phyloP scores from a whole-genome alignment of 179 eudicot species.

The Beta macrorhiza region DNA sequence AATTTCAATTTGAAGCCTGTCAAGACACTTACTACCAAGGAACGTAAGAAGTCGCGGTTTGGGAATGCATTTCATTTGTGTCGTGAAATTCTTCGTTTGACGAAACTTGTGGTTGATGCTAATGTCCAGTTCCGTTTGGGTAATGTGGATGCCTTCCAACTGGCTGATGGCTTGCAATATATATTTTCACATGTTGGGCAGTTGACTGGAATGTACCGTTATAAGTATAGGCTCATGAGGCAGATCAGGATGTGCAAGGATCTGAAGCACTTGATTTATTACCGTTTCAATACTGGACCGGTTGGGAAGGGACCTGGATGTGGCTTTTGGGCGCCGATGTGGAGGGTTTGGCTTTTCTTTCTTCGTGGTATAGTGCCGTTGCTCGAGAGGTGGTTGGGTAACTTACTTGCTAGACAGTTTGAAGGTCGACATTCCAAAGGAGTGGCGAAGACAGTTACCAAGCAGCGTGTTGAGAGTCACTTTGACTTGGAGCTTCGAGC shows the following conservation, averaged over 20 bases:
- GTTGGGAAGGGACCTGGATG: constrained; percentile 99
- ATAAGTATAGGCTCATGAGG: constrained; percentile 97
- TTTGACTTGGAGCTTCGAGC: constrained; percentile 99
- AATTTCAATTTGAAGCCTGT: constrained; percentile 97
- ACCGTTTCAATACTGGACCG: constrained; percentile 97
- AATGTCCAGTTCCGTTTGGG: constrained; percentile 97
- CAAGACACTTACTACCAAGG: constrained; percentile 95
- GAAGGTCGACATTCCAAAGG: constrained; percentile 99
- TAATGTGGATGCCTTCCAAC: constrained; percentile 98
- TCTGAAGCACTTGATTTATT: constrained; percentile 93
- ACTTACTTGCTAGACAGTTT: constrained; percentile 92
- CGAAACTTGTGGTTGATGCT: constrained; percentile 98
- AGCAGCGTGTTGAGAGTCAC: constrained; percentile 99
- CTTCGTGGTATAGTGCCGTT: constrained; percentile 98
- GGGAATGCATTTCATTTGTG: constrained; percentile 98
- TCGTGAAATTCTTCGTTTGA: constrained; percentile 95
- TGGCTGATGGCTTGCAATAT: constrained; percentile 98
- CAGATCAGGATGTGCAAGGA: constrained; percentile 99
- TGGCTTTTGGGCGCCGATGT: constrained; percentile 99
- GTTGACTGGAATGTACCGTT: constrained; percentile 95
- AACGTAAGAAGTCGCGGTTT: constrained; percentile 94
- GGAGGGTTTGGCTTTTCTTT: constrained; percentile 99
- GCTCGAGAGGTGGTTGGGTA: constrained; percentile 97
- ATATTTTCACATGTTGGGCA: constrained; percentile 98
- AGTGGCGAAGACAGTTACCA: constrained; percentile 97